phyloP scores from a whole-genome alignment of 2,329 filamentous ascomycete species.

The Clonostachys sp. region DNA sequence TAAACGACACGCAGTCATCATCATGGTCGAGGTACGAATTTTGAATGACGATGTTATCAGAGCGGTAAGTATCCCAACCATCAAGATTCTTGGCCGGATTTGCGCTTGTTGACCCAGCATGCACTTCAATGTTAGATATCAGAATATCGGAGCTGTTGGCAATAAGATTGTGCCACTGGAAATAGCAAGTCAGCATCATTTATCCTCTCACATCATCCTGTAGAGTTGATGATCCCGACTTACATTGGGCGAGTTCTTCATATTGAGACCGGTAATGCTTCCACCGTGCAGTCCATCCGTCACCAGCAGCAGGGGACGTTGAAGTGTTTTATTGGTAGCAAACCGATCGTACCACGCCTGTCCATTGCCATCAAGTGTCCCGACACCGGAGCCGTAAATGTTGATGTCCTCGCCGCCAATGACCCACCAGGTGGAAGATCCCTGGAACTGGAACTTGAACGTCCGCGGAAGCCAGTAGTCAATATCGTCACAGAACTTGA shows the following conservation, averaged over 20 bases:
- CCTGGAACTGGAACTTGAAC: slow-evolving; percentile 63
- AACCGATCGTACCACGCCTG: slow-evolving; percentile 63
- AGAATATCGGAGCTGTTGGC: slow-evolving; percentile 62
- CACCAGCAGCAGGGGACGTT: slow-evolving; percentile 55
- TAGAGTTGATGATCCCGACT: neutral
- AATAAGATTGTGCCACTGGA: slow-evolving; percentile 48
- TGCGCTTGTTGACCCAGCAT: slow-evolving; percentile 43
- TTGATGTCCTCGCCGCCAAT: slow-evolving; percentile 40
- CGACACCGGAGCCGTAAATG: slow-evolving; percentile 53
- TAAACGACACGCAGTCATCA: slow-evolving; percentile 71
- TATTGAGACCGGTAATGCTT: slow-evolving; percentile 53
- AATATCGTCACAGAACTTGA: slow-evolving; percentile 62
- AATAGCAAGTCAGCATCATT: slow-evolving; percentile 10
- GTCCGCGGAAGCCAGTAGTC: slow-evolving; percentile 63
- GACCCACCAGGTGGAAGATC: slow-evolving; percentile 40
- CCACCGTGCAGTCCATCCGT: slow-evolving; percentile 52
- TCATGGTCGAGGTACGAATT: slow-evolving; percentile 61
- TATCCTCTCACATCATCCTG: no score
- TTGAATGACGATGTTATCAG: slow-evolving; percentile 59
- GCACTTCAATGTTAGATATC: slow-evolving; percentile 58
- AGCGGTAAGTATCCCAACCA: slow-evolving; percentile 61
- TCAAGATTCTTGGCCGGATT: slow-evolving; percentile 63
- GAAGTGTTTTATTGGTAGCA: slow-evolving; percentile 47
- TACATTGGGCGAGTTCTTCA: slow-evolving; percentile 48
- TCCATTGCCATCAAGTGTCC: slow-evolving; percentile 54